Evolutionary conservation across 345 rosid genomes (phyloP), one percentile per base, ranked within the genome.

Genomic region (Durio zibethinus): DNA sequence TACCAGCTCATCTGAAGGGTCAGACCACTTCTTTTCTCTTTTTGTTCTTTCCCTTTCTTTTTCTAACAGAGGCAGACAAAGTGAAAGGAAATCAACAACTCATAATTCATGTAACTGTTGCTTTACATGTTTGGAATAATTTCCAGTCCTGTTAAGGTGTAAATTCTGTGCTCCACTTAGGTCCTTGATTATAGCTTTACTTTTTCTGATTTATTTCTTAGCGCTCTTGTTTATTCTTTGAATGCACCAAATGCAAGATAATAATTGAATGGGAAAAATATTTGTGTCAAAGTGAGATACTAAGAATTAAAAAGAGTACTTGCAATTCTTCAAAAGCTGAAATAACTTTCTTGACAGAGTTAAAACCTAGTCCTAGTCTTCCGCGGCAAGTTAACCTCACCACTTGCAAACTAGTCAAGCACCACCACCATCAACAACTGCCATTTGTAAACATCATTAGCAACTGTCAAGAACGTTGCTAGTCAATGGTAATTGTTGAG

Each of bases 1-100:
- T 85, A 89, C 97, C 38, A 95, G 78, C 84, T 87, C 91, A 66
- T 85, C 92, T 78, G 94, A 95, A 86, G 89, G 97, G 98, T 91
- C 76, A 54, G 77, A 33, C 60, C 35, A 27, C 66, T 9, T 62
- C 1, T 35, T 21, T 35, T 21, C 7, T 47, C 33, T 10, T n/a
- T 21, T 74, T 62, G 4, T 63, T 69, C 25, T 59, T 56, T 25
- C 10, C 15, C n/a, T 40, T 43, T 25, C 16, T 40, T 18, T 23
- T 38, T 33, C 63, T 3, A 35, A 20, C 48, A 11, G 63, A 35
- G 45, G 62, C 31, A n/a, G 62, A 72, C 18, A 18, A 47, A 27
- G 23, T 1, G 20, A 29, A 70, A 29, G 25, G 74, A 70, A 47
- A 47, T 8, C 18, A 9, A n/a, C 8, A 47, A 48, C 59, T 29